phyloP scores from a whole-genome alignment of 129 eudicot genomes.

The Arctium minus region DNA sequence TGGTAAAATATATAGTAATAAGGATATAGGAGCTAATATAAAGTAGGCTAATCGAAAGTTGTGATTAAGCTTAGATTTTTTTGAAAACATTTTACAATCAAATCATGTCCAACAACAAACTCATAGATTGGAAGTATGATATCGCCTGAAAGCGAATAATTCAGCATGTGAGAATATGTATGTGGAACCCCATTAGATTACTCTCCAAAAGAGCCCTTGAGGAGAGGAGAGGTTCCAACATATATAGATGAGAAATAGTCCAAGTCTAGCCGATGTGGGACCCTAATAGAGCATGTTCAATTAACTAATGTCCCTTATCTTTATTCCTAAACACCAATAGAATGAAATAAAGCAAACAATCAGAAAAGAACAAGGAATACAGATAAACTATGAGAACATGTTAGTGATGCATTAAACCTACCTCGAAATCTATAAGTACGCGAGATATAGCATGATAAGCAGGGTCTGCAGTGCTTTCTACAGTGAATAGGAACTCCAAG shows the following conservation, averaged over 20 bases:
- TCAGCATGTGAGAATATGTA: not conserved
- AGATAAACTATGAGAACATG: not conserved
- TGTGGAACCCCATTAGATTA: not conserved
- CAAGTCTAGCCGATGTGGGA: not conserved
- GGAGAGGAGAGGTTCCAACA: not conserved
- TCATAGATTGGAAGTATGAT: not conserved
- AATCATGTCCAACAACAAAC: not conserved
- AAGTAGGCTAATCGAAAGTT: not conserved
- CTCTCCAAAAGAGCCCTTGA: not conserved
- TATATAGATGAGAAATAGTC: not conserved
- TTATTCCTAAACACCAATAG: not conserved
- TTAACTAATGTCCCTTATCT: not conserved
- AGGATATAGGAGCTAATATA: not conserved
- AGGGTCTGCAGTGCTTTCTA: constrained; percentile 64
- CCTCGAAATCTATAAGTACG: not conserved
- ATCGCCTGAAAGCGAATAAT: not conserved
- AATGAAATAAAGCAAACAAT: not conserved
- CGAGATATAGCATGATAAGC: constrained; percentile 54
- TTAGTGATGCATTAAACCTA: not conserved
- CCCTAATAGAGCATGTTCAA: not conserved
- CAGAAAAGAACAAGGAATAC: not conserved
- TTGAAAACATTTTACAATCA: not conserved
- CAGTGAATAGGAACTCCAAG: constrained; percentile 61
- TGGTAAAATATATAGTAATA: not conserved
- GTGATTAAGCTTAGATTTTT: not conserved